Conservation (phyloP, 257 asterid species). For the Nicotiana knightiana region DNA sequence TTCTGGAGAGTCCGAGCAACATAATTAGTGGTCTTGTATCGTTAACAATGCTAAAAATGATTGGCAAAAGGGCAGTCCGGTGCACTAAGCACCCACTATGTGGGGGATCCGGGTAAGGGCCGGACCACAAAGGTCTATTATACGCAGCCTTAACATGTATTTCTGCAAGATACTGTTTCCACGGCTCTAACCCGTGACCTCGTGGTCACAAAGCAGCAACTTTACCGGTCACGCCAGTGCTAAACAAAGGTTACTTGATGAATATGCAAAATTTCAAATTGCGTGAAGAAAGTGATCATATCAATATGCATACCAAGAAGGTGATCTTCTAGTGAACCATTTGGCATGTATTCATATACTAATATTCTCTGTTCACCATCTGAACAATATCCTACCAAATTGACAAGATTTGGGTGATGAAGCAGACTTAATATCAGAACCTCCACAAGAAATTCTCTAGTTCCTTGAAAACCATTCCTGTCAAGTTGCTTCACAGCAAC, state of each 20-base stretch:
- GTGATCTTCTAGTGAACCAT: constrained; percentile 59
- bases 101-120: too few species aligned
- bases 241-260: neutral
- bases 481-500: constrained; percentile 59
- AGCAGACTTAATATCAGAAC: constrained; percentile 47
- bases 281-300: neutral
- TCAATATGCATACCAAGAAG: constrained; percentile 32
- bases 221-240: too few species aligned
- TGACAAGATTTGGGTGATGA: constrained; percentile 53
- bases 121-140: too few species aligned
- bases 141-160: too few species aligned
- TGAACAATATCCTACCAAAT: constrained; percentile 53
- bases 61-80: too few species aligned
- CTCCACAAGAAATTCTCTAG: constrained; percentile 52
- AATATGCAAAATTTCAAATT: neutral
- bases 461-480: constrained; percentile 59
- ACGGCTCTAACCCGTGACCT: too few species aligned
- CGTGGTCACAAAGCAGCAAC: too few species aligned
- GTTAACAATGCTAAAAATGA: too few species aligned
- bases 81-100: too few species aligned
- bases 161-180: too few species aligned
- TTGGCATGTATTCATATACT: constrained; percentile 46
- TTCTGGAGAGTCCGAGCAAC: neutral
- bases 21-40: neutral
- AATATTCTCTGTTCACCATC: constrained; percentile 52